These are phyloP conservation scores for Agroathelia rolfsii DNA, from an alignment of 1,284 basidiomycete species.

Conservation along the genomic window DNA sequence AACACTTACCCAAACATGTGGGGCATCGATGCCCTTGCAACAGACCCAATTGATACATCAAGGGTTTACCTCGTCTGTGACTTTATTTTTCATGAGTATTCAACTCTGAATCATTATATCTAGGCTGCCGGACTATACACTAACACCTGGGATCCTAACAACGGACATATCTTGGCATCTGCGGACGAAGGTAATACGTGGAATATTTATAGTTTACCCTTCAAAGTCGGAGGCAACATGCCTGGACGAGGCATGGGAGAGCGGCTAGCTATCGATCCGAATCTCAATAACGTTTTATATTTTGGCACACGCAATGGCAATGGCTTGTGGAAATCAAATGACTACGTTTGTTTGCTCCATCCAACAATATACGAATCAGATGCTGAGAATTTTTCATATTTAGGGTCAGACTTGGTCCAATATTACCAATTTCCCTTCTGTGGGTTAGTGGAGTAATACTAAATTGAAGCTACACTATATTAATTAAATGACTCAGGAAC, in stretches of 20 bases:
- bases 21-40: constrained; percentile 56
- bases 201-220: constrained; percentile 38
- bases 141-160: constrained; percentile 56
- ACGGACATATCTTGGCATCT: constrained; percentile 55
- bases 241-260: constrained; percentile 48
- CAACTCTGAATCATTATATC: constrained; percentile 1
- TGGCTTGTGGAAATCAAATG: constrained; percentile 54
- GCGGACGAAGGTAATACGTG: constrained; percentile 47
- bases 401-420: constrained; percentile 48
- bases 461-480: too few species aligned
- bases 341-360: too few species aligned
- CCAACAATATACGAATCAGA: too few species aligned
- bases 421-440: constrained; percentile 44
- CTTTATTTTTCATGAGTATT: not conserved
- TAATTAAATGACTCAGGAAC: too few species aligned
- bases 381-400: too few species aligned
- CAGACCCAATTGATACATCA: constrained; percentile 46
- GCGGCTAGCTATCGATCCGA: constrained; percentile 55
- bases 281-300: constrained; percentile 47
- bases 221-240: constrained; percentile 64
- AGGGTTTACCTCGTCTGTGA: constrained; percentile 39
- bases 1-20: constrained; percentile 50
- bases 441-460: constrained; percentile 26
- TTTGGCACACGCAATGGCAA: constrained; percentile 56
- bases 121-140: constrained; percentile 59